Conservation (phyloP, 1,284 basidiomycete species). For the Kwoniella shivajii region DNA sequence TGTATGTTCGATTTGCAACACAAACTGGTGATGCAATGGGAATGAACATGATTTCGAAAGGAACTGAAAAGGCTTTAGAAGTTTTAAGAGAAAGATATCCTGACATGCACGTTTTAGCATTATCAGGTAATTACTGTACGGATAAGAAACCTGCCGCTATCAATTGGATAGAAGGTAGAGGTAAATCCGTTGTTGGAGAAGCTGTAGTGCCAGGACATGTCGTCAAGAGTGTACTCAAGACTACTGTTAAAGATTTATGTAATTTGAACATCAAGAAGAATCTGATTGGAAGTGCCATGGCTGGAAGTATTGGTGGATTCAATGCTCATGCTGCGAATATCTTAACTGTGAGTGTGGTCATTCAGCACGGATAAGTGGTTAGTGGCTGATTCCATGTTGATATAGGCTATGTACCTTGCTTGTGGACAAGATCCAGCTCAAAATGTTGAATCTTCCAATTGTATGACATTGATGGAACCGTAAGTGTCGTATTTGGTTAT, state of each 20-base stretch:
- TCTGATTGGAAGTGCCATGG: conserved; percentile 95
- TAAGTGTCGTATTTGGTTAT: conserved; percentile 64
- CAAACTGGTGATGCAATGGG: conserved; percentile 99
- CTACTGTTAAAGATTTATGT: conserved; percentile 85
- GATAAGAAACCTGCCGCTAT: conserved; percentile 99
- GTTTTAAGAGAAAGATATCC: conserved; percentile 81
- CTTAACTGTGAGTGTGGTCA: conserved; percentile 63
- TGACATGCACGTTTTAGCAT: conserved; percentile 87
- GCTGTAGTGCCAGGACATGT: conserved; percentile 86
- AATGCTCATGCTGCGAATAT: conserved; percentile 99
- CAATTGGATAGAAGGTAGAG: conserved; percentile 99
- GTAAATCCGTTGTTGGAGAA: conserved; percentile 97
- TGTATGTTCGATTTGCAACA: conserved; percentile 95
- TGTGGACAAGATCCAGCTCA: conserved; percentile 99
- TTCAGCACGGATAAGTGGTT: background rate
- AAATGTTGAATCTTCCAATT: conserved; percentile 97
- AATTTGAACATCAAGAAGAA: conserved; percentile 98
- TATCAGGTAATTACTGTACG: conserved; percentile 98
- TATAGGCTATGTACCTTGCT: conserved; percentile 81
- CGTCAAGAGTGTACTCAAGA: conserved; percentile 91
- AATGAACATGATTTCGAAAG: conserved; percentile 99
- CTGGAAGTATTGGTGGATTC: conserved; percentile 93
- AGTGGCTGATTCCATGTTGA: background rate
- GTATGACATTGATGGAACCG: conserved; percentile 98
- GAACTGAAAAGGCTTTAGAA: conserved; percentile 90